These are phyloP conservation scores for Ceratocystis lukuohia DNA, from an alignment of 2,329 filamentous ascomycete species.

Conservation along the genomic window DNA sequence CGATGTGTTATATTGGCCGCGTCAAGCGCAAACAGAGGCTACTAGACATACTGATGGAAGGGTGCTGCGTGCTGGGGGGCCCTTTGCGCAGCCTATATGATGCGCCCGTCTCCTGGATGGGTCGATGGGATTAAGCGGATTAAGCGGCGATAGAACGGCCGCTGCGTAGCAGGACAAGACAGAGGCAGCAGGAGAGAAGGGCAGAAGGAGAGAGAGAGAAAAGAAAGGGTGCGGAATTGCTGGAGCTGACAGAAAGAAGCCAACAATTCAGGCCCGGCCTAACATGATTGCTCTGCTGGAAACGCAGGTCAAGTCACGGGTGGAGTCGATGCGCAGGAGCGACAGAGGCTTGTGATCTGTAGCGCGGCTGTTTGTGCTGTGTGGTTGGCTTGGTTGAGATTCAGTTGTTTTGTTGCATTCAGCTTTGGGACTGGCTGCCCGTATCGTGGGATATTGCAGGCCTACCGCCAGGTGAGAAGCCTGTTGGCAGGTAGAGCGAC, in stretches of 20 bases:
- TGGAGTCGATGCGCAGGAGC: not conserved
- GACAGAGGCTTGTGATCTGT: not conserved
- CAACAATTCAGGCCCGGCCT: too few species aligned
- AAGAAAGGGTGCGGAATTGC: too few species aligned
- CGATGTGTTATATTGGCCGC: too few species aligned
- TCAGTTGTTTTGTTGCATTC: not conserved
- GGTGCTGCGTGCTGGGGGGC: too few species aligned
- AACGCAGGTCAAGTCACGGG: not conserved
- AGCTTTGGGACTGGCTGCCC: not conserved
- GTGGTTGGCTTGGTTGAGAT: not conserved
- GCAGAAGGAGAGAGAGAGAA: not conserved
- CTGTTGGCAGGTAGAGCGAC: too few species aligned
- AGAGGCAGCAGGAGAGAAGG: not conserved
- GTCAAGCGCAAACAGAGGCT: too few species aligned
- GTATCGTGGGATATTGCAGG: too few species aligned
- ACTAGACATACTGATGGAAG: too few species aligned
- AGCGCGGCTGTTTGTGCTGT: conserved; percentile 7
- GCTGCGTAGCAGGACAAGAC: not conserved
- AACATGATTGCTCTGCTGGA: too few species aligned
- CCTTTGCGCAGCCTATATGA: too few species aligned
- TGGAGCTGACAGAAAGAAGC: too few species aligned
- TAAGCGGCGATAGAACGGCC: not conserved
- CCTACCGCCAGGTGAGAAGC: too few species aligned
- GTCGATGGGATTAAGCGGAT: not conserved
- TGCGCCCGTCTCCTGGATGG: not conserved